Conservation (phyloP, 2,329 filamentous ascomycete species). For the Stachybotrys elegans region DNA sequence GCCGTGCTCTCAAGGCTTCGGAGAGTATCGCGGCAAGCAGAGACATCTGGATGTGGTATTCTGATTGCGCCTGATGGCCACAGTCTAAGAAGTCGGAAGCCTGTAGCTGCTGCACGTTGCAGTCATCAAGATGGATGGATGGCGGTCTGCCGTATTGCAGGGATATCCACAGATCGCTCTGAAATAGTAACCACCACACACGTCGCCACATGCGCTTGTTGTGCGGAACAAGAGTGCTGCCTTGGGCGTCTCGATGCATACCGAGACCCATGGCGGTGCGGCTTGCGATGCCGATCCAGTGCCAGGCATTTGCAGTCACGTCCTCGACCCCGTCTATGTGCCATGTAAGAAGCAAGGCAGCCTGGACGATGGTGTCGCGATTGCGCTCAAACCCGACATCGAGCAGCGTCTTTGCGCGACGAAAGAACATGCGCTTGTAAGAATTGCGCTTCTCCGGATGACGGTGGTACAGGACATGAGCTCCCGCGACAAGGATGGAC, state of each 20-base stretch:
- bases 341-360: conserved; percentile 50
- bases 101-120: conserved; percentile 39
- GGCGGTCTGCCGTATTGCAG: conserved; percentile 42
- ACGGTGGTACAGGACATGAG: conserved; percentile 38
- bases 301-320: conserved; percentile 46
- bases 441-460: too few species aligned
- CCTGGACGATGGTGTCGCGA: conserved; percentile 48
- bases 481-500: conserved; percentile 44
- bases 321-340: conserved; percentile 51
- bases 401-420: conserved; percentile 49
- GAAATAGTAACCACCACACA: conserved; percentile 36
- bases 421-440: conserved; percentile 43
- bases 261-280: conserved; percentile 48
- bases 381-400: conserved; percentile 49
- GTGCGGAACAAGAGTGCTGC: conserved; percentile 20
- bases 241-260: conserved; percentile 37
- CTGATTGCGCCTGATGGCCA: conserved; percentile 30
- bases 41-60: conserved; percentile 42
- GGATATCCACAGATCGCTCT: conserved; percentile 31
- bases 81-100: conserved; percentile 38
- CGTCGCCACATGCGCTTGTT: conserved; percentile 30
- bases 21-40: conserved; percentile 46
- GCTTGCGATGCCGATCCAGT: conserved; percentile 47
- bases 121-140: conserved; percentile 40
- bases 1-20: conserved; percentile 23